Evolutionary conservation across 2,329 filamentous ascomycete species (phyloP).

Genomic region (Colletotrichum salicis): DNA sequence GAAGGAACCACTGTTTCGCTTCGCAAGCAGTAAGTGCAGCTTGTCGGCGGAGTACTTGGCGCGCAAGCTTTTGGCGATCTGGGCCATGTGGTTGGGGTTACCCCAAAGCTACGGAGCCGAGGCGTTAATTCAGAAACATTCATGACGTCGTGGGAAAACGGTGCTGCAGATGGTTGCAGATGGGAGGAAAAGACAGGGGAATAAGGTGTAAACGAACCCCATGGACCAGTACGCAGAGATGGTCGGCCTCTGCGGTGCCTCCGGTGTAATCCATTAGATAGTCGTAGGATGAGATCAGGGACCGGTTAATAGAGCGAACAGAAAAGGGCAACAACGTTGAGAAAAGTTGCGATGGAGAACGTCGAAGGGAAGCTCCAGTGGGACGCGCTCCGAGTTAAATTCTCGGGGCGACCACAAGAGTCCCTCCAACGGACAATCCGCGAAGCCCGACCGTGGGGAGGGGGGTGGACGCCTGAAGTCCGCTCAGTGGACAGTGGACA

Average conservation of each 20-base stretch:
- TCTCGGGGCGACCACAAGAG: constrained; percentile 32
- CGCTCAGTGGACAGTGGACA: background rate
- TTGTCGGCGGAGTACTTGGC: constrained; percentile 69
- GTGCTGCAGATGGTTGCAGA: background rate
- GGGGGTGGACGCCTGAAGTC: constrained; percentile 3
- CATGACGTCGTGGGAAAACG: constrained; percentile 34
- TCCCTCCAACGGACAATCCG: constrained; percentile 32
- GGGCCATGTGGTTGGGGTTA: constrained; percentile 77
- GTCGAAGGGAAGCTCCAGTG: constrained; percentile 24
- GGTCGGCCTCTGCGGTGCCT: constrained; percentile 67
- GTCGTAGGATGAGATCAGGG: constrained; percentile 43
- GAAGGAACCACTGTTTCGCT: constrained; percentile 78
- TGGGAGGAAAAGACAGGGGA: constrained; percentile 13
- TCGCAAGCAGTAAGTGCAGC: constrained; percentile 76
- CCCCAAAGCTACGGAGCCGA: constrained; percentile 73
- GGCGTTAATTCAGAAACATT: constrained; percentile 39
- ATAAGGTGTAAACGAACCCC: constrained; percentile 65
- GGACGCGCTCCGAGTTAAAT: constrained; percentile 34
- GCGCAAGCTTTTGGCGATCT: constrained; percentile 73
- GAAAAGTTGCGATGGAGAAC: background rate
- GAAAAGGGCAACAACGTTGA: constrained; percentile 42
- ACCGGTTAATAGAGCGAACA: constrained; percentile 47
- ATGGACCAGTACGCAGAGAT: constrained; percentile 82
- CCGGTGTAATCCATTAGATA: constrained; percentile 60
- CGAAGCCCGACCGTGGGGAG: constrained; percentile 26